A percentile compares a stretch with the other conserved stretches of the same genome.
Conservation (phyloP, 2,329 filamentous ascomycete genomes). For the Microsporum canis region DNA sequence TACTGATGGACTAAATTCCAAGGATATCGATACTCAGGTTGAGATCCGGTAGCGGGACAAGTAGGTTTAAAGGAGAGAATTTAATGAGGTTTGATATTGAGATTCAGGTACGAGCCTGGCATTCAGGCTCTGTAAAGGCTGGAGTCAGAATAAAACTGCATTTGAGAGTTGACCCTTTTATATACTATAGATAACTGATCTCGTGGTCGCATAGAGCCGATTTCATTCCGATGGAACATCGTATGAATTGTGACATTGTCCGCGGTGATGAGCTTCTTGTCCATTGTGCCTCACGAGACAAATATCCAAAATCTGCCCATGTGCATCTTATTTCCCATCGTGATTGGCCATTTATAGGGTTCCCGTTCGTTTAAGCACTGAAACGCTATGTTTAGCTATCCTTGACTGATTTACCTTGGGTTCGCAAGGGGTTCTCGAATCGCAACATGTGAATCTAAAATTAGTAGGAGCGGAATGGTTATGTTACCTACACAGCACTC, state of each 20-base stretch:
- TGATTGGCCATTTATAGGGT: neutral
- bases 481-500: neutral
- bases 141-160: neutral
- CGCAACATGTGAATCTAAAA: neutral
- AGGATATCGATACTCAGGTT: neutral
- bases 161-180: neutral
- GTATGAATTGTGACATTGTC: neutral
- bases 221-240: neutral
- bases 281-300: neutral
- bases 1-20: neutral
- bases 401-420: neutral
- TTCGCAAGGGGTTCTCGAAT: neutral
- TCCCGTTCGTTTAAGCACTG: neutral
- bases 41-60: neutral
- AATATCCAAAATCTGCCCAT: neutral
- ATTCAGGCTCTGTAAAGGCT: neutral
- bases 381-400: neutral
- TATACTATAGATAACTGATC: neutral
- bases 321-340: neutral
- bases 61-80: neutral
- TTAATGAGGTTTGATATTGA: neutral
- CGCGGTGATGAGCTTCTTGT: neutral
- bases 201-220: neutral
- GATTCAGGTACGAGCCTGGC: neutral
- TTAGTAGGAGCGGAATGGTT: neutral